Base-by-base conservation (phyloP, 305 asterid species). In the Fraxinus dipetala region DNA sequence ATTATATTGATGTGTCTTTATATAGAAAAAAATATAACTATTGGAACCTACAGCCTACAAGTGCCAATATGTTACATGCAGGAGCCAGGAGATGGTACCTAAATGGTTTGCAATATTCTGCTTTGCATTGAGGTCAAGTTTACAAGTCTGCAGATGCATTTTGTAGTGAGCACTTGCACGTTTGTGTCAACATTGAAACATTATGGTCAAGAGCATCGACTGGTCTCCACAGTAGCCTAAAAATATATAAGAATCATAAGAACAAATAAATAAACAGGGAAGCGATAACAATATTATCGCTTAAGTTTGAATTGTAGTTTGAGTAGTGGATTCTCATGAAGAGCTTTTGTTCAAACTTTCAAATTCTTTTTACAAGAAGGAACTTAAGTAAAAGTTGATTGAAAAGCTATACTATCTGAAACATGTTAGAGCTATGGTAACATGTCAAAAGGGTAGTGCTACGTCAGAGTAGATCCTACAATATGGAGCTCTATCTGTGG, bases 351-450 rank as follows among this genome's bases (percentile, higher is more conserved):
- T 56, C 67, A 6, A 18, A 56, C 67, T 56, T 56, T 45, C 76
- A 45, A 48, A n/a, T 63, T 77, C 70, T 67, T 75, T 80, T 77
- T 35, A 48, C 69, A 38, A 34, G 79, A 34, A 78, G 72, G n/a
- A 70, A 36, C 79, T 78, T 63, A 38, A 36, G 75, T 18, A 59
- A n/a, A 34, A 38, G 65, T 81, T 40, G 32, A 38, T n/a, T 35
- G 40, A 74, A 78, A 32, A 78, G 48, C 51, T 77, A 78, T 78
- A 30, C 32, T 65, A 34, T 34, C 69, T 63, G 84, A 76, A 78
- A 28, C 79, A 34, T 18, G 76, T 51, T 32, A 26, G 73, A 70
- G 70, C 34, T 78, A 70, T 72, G 70, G 81, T 81, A 30, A 36
- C 18, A 26, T 59, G 67, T 56, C 31, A 45, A 24, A 28, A 56